A percentile compares a stretch with the other conserved stretches of the same genome.
Conservation (phyloP, 495 filamentous ascomycete species). For the Corynascus novoguineensis region DNA sequence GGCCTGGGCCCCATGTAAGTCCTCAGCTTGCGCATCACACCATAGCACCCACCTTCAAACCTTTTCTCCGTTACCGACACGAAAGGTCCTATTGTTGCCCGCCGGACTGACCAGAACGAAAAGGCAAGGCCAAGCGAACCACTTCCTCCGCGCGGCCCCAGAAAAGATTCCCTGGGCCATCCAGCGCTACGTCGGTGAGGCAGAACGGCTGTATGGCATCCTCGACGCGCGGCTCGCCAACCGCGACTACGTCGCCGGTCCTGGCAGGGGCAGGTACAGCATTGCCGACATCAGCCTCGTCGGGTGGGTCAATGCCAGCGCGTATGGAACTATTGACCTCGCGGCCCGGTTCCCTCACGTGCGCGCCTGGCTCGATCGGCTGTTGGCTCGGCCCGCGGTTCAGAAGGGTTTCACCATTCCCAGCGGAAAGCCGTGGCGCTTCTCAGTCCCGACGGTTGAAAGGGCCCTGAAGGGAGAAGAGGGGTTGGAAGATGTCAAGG, state of each 20-base stretch:
- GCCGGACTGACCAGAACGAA: not conserved
- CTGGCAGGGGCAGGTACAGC: constrained; percentile 54
- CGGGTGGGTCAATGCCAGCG: constrained; percentile 49
- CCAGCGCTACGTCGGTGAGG: constrained; percentile 72
- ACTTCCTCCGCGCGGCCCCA: constrained; percentile 71
- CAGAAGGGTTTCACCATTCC: constrained; percentile 71
- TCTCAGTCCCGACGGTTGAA: constrained; percentile 11
- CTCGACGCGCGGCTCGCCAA: constrained; percentile 60
- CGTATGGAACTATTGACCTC: constrained; percentile 47
- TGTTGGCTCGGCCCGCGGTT: constrained; percentile 57
- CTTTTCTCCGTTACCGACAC: not conserved
- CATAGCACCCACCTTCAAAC: too few relatives aligned
- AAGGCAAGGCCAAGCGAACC: constrained; percentile 74
- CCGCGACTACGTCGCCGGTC: constrained; percentile 60
- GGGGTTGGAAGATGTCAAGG: constrained; percentile 23
- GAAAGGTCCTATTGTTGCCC: too few relatives aligned
- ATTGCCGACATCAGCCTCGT: constrained; percentile 76
- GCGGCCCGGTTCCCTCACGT: constrained; percentile 58
- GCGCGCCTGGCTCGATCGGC: constrained; percentile 57
- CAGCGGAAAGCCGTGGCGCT: not conserved
- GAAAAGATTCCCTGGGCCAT: constrained; percentile 73
- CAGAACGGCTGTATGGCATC: constrained; percentile 69
- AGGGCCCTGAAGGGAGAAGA: constrained; percentile 4
- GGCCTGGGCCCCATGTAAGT: constrained; percentile 65
- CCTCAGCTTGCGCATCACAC: too few relatives aligned